Evolutionary conservation across 768 basidiomycete species (phyloP), one percentile per base, ranked within the genome.

Genomic region (Tubosaeta sp.): DNA sequence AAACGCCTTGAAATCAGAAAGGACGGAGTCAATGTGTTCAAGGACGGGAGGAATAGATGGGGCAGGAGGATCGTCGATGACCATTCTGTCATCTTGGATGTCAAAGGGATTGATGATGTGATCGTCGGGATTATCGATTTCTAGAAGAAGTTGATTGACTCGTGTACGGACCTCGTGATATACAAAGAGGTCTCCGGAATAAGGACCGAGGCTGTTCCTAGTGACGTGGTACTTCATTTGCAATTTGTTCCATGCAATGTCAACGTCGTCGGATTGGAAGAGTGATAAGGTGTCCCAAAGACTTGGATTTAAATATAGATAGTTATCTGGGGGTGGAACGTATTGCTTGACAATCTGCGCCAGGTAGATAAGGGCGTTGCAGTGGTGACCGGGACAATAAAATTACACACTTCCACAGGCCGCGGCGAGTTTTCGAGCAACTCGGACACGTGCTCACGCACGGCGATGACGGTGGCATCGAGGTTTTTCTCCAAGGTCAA

Each of bases 391-490:
- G 19, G 21, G 6, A 43, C 21, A 13, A 40, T 6, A 3, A 48
- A 51, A 44, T 30, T 7, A 56, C 74, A 58, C 59, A 83, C 85
- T 75, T 93, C 91, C 36, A 68, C 59, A 5, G 89, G 86, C 36
- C 76, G 80, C 0, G 86, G 82, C 1, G 84, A 76, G 62, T 86
- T 76, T 16, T 73, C 69, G 14, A 70, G 66, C 3, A 94, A 72
- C 59, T 93, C 91, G 9, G 79, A 77, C 1, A 77, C 63, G 59
- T 94, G 79, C 41, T 84, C 77, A 30, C 80, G 79, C 18, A 94
- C 89, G 18, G 86, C 83, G 19, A 90, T 76, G 21, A 91, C 82
- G 52, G 81, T 86, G 18, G 87, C 78, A 64, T 90, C 78, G 65
- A 92, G 58, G 57, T 86, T 90, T 38, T 72, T 70, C 65, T 94